A percentile compares a stretch with the other conserved stretches of the same genome.
phyloP scores from a whole-genome alignment of 2,329 filamentous ascomycete species.

The Fusarium proliferatum region DNA sequence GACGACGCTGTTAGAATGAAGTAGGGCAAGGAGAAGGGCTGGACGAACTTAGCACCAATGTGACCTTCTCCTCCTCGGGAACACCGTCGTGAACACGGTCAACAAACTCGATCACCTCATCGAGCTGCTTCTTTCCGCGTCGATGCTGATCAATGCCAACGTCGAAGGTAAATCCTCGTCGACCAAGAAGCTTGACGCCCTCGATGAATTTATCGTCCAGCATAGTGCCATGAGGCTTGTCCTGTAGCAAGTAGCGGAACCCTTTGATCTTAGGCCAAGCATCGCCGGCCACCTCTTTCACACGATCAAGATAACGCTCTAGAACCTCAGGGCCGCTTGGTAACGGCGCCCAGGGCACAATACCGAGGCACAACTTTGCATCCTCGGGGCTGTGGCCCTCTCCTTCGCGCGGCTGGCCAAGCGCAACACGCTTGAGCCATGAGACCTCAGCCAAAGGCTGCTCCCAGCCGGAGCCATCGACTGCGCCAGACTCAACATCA shows the following conservation, averaged over 20 bases:
- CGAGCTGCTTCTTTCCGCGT: constrained; percentile 79
- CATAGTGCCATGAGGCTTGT: constrained; percentile 75
- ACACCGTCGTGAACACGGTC: constrained; percentile 72
- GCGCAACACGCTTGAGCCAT: constrained; percentile 74
- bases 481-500: constrained; percentile 60
- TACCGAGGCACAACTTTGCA: constrained; percentile 69
- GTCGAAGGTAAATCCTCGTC: constrained; percentile 78
- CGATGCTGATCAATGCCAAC: constrained; percentile 83
- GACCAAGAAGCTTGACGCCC: constrained; percentile 72
- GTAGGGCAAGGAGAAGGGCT: neutral
- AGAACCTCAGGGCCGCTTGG: constrained; percentile 71
- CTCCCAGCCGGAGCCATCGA: constrained; percentile 69
- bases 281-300: constrained; percentile 69
- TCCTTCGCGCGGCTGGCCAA: constrained; percentile 65
- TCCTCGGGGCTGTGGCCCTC: constrained; percentile 65
- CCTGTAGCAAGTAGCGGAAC: constrained; percentile 85
- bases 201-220: constrained; percentile 72
- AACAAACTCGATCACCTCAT: constrained; percentile 78
- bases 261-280: constrained; percentile 78
- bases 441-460: constrained; percentile 77
- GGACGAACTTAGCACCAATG: constrained; percentile 76
- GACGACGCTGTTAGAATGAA: constrained; percentile 12
- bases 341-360: constrained; percentile 89
- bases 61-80: constrained; percentile 68
- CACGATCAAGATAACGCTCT: constrained; percentile 71